Evolutionary conservation across 2,329 filamentous ascomycete species (phyloP), one percentile per base, ranked within the genome.

Genomic region (Penicillium polonicum): DNA sequence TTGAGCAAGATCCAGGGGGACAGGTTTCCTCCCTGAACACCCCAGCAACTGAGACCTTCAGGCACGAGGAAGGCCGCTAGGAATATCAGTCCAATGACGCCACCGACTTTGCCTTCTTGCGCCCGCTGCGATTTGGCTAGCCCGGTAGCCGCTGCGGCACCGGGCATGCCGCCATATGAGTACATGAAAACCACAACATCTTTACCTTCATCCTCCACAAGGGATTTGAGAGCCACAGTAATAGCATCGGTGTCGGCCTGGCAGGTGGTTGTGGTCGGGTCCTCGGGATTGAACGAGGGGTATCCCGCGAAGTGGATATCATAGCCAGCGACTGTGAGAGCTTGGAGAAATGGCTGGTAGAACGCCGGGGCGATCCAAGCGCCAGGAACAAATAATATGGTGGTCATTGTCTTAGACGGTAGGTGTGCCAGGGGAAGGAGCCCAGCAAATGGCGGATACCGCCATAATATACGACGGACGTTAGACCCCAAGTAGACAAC

Each of bases 311-410:
- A 71, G 46, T 63, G 63, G 4, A 69, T 68, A 12, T 64, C 48
- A 54, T 71, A 78, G 6, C 72, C 74, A 15, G 67, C 65, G 1
- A 27, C 49, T 7, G 64, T 58, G 13, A 79, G 69, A 2, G 64
- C 66, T 13, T 69, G 48, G 1, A 70, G 65, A 10, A 76, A 68
- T 7, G 65, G 62, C 13, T 70, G 58, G 48, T 74, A 79, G 49
- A 68, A 67, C 9, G 57, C 59, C 3, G 72, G 65, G 0, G 65
- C 60, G 54, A 79, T 71, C 76, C 75, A 79, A 1, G 75, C 76
- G 5, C 78, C 77, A 1, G 77, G 75, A 21, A 74, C 69, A 45
- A 79, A 69, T 5, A 79, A 62, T n/a, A 79, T 65, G 9, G 64
- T 65, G 13, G 66, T 41, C 59, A 60, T 63, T 19, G 33, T 52